Evolutionary conservation across 768 basidiomycete species (phyloP), one percentile per base, ranked within the genome.

Genomic region (Auricularia cornea): DNA sequence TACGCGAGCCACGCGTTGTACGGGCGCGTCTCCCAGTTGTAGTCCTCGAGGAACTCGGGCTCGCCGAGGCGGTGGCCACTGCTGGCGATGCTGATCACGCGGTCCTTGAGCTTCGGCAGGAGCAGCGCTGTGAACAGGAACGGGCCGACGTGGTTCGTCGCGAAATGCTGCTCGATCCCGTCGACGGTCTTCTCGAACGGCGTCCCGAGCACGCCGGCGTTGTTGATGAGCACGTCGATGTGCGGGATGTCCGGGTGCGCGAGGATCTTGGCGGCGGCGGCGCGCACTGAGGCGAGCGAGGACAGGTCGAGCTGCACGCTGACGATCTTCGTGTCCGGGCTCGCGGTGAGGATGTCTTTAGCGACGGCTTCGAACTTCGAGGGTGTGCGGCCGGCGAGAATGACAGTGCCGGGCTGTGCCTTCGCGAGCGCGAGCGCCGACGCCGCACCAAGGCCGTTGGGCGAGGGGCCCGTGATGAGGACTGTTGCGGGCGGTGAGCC

Each of bases 161-260:
- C 66, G 35, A 65, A 67, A 31, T 66, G 65, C 32, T 60, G 8
- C 51, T 52, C 51, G 20, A 52, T 28, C 20, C 51, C 51, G 51
- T 52, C 51, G 20, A 52, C 51, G 51, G 20, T 52, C 10, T 10
- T 10, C 10, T 23, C 23, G 26, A 10, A 28, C 6, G 51, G 51
- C 8, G 10, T 6, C 10, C 10, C 51, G 10, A 52, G 10, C 6
- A 52, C 26, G 26, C 51, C 51, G 8, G 64, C 64, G 30, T 63
- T 65, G 14, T 40, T 28, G 28, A 65, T 63, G 12, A 65, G 48
- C 5, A 65, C 40, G 31, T 65, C 64, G 2, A 65, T 57, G 29
- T 57, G 62, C 29, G 35, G 60, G 60, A 60, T 38, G 35, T 56
- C 57, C 14, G 16, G 3, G 26, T 33, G 26, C 14, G 51, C 35